Evolutionary conservation across 306 rosid genomes (phyloP), one percentile per base, ranked within the genome.

Genomic region (Lotus japonicus): DNA sequence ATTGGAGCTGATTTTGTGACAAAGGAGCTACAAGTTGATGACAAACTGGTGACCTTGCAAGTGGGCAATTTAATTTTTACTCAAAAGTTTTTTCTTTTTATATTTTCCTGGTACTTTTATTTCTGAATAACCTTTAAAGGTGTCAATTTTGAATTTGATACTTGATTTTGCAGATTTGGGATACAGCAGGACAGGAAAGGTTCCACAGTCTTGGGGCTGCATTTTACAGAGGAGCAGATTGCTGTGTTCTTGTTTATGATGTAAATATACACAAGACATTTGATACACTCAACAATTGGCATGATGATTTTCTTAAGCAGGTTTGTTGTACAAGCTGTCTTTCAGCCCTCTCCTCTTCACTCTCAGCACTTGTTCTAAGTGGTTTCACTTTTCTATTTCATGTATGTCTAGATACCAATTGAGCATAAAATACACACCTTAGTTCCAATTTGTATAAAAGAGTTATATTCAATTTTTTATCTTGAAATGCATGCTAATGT

Each of bases 1-100:
- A 92, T 92, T 12, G 98, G 98, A 5, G 98, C 98, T 73, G 98
- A 92, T 84, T 92, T 92, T 79, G 86, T 92, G 55, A 92, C 97
- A n/a, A 92, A 88, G 82, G 98, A 92, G 73, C 53, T 90, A 23
- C 91, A 75, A 35, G 71, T 90, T 77, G 97, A 90, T 57, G 90
- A 83, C 70, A 85, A 88, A 62, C 70, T 81, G 16, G 91, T 92
- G 46, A 92, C 97, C 14, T 82, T 92, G 81, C 98, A 92, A 69
- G 98, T 90, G 63, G 82, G 79, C 56, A 16, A 45, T 58, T 75
- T 46, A 23, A 23, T n/a, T 2, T n/a, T 2, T 67, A 28, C 58
- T 11, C 11, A 14, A 11, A 2, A 6, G 21, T 14, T 39, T n/a
- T 14, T 39, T n/a, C 26, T 3, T 21, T 21, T 21, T 21, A 1